These are phyloP conservation scores for Solanum chacoense DNA, from an alignment of 305 asterid genomes.

Conservation along the genomic window DNA sequence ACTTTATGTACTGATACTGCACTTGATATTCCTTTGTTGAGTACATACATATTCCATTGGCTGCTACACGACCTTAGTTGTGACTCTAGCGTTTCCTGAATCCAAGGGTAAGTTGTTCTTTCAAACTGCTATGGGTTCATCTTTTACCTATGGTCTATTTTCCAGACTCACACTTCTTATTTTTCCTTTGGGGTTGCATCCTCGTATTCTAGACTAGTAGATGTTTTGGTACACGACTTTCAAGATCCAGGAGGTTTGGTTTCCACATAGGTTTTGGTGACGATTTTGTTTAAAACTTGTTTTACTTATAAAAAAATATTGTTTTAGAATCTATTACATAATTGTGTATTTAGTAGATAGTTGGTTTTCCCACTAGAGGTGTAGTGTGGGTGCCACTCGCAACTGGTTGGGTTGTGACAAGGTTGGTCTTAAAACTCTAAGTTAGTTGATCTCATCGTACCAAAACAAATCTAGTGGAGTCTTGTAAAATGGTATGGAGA, in stretches of 20 bases:
- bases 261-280: background rate
- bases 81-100: background rate
- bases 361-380: background rate
- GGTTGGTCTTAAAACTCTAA: background rate
- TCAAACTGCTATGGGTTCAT: background rate
- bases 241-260: background rate
- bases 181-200: background rate
- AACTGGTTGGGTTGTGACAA: background rate
- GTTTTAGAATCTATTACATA: background rate
- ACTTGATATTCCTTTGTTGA: background rate
- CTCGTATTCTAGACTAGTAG: background rate
- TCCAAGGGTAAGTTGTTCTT: background rate
- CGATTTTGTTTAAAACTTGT: too few species aligned
- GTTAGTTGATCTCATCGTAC: background rate
- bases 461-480: background rate
- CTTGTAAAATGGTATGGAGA: background rate
- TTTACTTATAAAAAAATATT: background rate
- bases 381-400: background rate
- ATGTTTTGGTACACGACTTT: background rate
- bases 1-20: too few species aligned
- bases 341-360: background rate
- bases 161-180: background rate
- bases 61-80: background rate
- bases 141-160: background rate
- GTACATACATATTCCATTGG: background rate